phyloP scores from a whole-genome alignment of 1,284 basidiomycete species.

The Rhodotorula mucilaginosa region DNA sequence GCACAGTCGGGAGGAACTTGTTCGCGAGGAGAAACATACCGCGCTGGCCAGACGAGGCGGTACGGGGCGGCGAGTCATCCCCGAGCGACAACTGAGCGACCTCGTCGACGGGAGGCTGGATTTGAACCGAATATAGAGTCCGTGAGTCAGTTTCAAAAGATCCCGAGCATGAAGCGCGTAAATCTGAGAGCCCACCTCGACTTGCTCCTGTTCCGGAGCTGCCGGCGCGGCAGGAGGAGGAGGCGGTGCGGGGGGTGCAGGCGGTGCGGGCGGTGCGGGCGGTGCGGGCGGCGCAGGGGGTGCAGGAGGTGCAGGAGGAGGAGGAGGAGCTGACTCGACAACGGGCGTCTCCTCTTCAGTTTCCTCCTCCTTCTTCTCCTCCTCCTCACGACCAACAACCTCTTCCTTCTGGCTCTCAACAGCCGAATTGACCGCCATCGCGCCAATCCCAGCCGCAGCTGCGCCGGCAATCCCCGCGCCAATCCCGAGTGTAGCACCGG shows the following conservation, averaged over 20 bases:
- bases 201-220: neutral
- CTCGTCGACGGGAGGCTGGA: conserved; percentile 39
- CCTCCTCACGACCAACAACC: neutral
- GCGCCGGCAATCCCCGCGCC: conserved; percentile 49
- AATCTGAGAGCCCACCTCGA: too few relatives aligned
- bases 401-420: conserved; percentile 12
- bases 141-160: conserved; percentile 6
- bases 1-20: too few relatives aligned
- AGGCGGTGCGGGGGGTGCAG: conserved; percentile 1
- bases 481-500: conserved; percentile 46
- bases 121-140: conserved; percentile 43
- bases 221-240: conserved; percentile 34
- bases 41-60: conserved; percentile 10
- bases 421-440: conserved; percentile 12
- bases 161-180: too few relatives aligned
- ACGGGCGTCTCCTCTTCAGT: conserved; percentile 13
- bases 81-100: conserved; percentile 31
- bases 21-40: neutral
- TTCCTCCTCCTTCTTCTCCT: conserved; percentile 22
- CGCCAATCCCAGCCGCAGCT: conserved; percentile 46
- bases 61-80: conserved; percentile 11
- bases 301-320: conserved; percentile 45
- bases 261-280: conserved; percentile 15
- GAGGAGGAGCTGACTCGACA: conserved; percentile 50
- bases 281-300: conserved; percentile 28